Evolutionary conservation across 192 early-diverging fungal species (phyloP).

Genomic region (Phlyctochytrium arcticum): DNA sequence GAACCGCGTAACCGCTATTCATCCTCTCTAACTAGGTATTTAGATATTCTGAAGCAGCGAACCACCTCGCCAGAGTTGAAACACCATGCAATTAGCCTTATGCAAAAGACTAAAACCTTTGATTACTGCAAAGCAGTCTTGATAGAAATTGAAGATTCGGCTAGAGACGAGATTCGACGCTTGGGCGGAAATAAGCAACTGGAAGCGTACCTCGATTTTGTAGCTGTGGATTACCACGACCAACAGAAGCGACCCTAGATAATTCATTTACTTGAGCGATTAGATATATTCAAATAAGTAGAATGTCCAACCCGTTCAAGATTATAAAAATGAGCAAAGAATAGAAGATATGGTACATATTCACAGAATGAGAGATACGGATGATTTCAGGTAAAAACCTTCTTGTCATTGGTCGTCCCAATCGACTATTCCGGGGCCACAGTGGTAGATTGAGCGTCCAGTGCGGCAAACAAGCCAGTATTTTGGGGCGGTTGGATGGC

Average conservation of each 20-base stretch:
- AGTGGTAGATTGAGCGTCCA: too few species aligned
- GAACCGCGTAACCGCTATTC: neutral
- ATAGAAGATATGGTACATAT: too few species aligned
- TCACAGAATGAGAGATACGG: too few species aligned
- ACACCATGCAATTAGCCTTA: conserved; percentile 74
- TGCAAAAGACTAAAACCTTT: conserved; percentile 75
- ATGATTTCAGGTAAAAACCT: too few species aligned
- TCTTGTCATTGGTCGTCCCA: too few species aligned
- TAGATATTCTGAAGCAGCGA: conserved; percentile 84
- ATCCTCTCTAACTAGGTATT: neutral
- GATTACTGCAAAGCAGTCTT: conserved; percentile 72
- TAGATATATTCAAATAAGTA: too few species aligned
- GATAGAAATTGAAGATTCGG: conserved; percentile 55
- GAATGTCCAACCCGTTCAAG: too few species aligned
- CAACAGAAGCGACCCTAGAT: neutral
- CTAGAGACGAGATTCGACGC: conserved; percentile 55
- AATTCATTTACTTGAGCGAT: too few species aligned
- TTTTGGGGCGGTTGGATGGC: conserved; percentile 5
- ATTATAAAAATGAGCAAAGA: too few species aligned
- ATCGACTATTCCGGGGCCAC: too few species aligned
- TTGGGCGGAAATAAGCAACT: conserved; percentile 78
- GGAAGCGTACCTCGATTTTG: conserved; percentile 55
- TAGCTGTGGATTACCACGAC: conserved; percentile 49
- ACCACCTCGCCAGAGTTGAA: conserved; percentile 81
- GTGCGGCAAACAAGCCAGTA: too few species aligned